Base-by-base conservation (phyloP, 2,329 filamentous ascomycete species). In the Berkeleyomyces basicola region DNA sequence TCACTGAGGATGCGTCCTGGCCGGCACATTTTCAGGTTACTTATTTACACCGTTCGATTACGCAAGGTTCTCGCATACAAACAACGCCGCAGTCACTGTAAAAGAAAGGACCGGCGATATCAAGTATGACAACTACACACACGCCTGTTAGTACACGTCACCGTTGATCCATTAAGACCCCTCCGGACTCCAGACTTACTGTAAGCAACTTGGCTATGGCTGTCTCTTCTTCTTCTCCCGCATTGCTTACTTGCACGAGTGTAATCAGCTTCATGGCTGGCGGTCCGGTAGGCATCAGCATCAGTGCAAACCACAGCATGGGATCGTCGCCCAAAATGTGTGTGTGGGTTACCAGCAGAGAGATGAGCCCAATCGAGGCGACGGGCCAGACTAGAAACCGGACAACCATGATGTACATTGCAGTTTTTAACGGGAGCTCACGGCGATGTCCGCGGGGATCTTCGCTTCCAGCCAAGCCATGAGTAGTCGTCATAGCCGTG, bases 381-480 rank as follows among this genome's bases (percentile, higher is more conserved):
- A 71, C 69, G 14, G 84, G 83, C 83, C 83, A 86, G 0, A 85
- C 44, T 7, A 85, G 68, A 66, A 86, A 83, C 7, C 84, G 74
- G 3, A 85, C 72, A 0, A 77, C 59, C 3, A 82, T 75, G 14
- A 85, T 77, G 64, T 80, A 78, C 0, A 72, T 65, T 14, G 82
- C 74, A 0, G 79, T 77, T 1, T 68, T 64, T 74, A 77, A 80
- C 0, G 80, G 79, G 4, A 82, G 72, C 1, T 68, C 67, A 33
- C 9, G 39, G 72, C 71, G 53, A 72, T 72, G 43, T 75, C 67
- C 61, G 76, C 69, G 58, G 75, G 71, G 40, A 72, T 66, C 63
- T 65, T 67, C 53, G 62, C 63, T 16, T 63, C 70, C 66, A 37
- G 40, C 33, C 33, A 9, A 23, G 33, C 16, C 37, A 7, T 10